Evolutionary conservation across 345 rosid genomes (phyloP).

Genomic region (Angophora floribunda): DNA sequence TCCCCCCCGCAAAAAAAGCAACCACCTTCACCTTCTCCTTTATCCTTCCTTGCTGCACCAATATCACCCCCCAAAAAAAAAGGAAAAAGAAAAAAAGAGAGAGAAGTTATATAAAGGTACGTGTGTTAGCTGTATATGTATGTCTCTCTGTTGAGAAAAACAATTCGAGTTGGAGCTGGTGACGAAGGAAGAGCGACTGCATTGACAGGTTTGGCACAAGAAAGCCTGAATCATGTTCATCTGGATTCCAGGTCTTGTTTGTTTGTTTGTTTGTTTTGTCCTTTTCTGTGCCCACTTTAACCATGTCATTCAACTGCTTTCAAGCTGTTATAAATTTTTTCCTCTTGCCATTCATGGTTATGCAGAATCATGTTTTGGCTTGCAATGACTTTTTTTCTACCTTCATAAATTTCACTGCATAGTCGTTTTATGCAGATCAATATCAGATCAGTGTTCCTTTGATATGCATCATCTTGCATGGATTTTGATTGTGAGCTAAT

Average conservation of each 20-base stretch:
- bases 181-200: not conserved
- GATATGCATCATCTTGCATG: not conserved
- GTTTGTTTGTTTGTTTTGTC: not conserved
- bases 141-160: not conserved
- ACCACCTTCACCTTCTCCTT: not conserved
- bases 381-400: not conserved
- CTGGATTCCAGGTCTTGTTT: not conserved
- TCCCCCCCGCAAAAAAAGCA: not conserved
- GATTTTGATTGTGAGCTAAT: not conserved
- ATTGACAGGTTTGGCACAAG: not conserved
- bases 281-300: not conserved
- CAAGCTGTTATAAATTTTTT: not conserved
- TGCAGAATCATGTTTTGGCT: not conserved
- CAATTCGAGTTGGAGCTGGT: not conserved
- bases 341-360: not conserved
- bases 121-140: not conserved
- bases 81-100: accelerated
- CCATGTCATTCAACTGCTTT: not conserved
- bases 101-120: not conserved
- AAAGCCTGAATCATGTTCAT: not conserved
- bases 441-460: not conserved
- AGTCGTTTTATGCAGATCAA: not conserved
- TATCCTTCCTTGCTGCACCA: not conserved
- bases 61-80: not conserved
- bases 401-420: not conserved